Percentiles rank a stretch among this genome's conserved stretches.
These are phyloP conservation scores for Acanthochlamys bracteata DNA, from an alignment of 106 monocot species.

Conservation along the genomic window DNA sequence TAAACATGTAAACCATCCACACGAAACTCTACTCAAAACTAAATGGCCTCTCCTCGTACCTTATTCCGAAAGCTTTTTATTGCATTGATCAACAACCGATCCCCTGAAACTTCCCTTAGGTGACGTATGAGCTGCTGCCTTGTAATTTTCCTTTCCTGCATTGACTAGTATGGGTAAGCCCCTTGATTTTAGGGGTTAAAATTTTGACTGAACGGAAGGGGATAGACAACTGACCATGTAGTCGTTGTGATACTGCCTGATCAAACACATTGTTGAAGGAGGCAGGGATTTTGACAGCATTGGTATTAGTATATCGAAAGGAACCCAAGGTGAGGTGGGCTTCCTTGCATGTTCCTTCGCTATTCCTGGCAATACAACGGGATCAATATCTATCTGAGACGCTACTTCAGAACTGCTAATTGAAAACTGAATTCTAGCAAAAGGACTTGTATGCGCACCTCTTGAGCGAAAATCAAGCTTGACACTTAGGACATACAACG, in stretches of 20 bases:
- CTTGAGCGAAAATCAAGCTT: constrained; percentile 12
- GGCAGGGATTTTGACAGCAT: constrained; percentile 20
- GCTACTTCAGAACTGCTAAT: too few species aligned
- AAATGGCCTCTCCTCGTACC: too few species aligned
- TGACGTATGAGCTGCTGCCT: constrained; percentile 36
- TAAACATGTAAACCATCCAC: not conserved
- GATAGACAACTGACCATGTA: constrained; percentile 21
- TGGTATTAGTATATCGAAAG: constrained; percentile 22
- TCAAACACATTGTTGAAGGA: constrained; percentile 28
- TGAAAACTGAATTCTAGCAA: not conserved
- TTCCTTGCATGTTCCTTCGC: constrained; percentile 7
- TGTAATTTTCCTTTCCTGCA: constrained; percentile 57
- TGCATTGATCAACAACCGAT: constrained; percentile 30
- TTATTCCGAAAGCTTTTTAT: constrained; percentile 33
- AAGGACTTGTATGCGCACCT: constrained; percentile 11
- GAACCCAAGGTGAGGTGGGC: constrained; percentile 49
- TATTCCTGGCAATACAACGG: constrained; percentile 15
- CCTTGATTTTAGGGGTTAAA: not conserved
- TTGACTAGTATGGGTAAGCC: not conserved
- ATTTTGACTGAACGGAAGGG: too few species aligned
- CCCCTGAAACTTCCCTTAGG: constrained; percentile 37
- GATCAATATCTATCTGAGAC: not conserved
- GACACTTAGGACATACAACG: constrained; percentile 29
- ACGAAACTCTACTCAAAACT: too few species aligned
- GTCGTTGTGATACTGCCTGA: constrained; percentile 26